Evolutionary conservation across 768 basidiomycete genomes (phyloP).

Genomic region (Porpolomopsis calyptriformis): DNA sequence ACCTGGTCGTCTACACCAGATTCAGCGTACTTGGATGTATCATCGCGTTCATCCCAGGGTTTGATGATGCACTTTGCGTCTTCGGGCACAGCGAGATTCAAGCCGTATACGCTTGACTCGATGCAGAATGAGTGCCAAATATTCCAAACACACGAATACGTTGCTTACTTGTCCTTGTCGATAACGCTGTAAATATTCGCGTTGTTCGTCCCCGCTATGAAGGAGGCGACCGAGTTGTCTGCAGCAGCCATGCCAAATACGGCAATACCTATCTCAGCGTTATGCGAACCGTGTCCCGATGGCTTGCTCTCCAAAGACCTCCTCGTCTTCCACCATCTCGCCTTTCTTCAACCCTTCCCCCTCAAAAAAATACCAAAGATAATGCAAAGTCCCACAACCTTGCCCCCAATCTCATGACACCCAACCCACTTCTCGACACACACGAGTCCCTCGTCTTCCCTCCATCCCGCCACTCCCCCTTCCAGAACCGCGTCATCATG

Average conservation of each 20-base stretch:
- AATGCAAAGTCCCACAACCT: not conserved
- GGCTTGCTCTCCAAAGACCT: constrained; percentile 8
- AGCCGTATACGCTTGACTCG: constrained; percentile 59
- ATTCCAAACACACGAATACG: not conserved
- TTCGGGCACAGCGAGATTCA: constrained; percentile 75
- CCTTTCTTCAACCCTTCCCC: not conserved
- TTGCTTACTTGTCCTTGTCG: constrained; percentile 55
- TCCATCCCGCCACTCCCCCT: constrained; percentile 40
- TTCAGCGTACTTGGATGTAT: constrained; percentile 52
- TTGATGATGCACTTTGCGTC: constrained; percentile 69
- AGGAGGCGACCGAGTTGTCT: constrained; percentile 37
- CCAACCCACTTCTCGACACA: constrained; percentile 53
- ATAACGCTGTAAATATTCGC: constrained; percentile 51
- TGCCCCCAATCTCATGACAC: constrained; percentile 51
- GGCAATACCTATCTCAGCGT: too few relatives aligned
- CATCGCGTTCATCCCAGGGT: constrained; percentile 71
- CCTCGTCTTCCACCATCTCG: not conserved
- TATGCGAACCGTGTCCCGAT: too few relatives aligned
- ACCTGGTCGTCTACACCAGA: constrained; percentile 86
- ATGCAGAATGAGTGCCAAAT: constrained; percentile 3
- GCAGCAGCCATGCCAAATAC: too few relatives aligned
- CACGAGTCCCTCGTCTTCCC: constrained; percentile 44
- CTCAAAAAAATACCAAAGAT: not conserved
- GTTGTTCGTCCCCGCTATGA: constrained; percentile 35
- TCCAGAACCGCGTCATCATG: constrained; percentile 50